Evolutionary conservation across 441 rosid genomes (phyloP), one percentile per base, ranked within the genome.

Genomic region (Populus tomentosa): DNA sequence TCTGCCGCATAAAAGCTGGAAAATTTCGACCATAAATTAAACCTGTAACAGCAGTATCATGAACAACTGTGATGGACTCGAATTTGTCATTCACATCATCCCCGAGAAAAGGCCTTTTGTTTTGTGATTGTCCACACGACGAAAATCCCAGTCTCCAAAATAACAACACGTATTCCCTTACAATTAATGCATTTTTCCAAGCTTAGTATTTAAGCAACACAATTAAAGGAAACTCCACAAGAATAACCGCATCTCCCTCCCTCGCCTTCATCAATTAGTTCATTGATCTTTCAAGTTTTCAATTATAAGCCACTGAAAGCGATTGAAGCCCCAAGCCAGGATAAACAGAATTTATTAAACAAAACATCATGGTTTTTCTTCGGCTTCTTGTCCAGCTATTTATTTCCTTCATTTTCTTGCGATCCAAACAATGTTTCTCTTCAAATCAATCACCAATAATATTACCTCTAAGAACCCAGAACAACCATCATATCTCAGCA

Each of bases 381-480:
- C 40, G 9, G 66, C 66, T 74, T 64, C 80, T 80, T 72, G 82
- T 79, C 65, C 77, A 1, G 28, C 38, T 84, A 59, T 1, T 84
- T 74, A 21, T 89, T 71, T 80, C 87, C 66, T 76, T 84, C 20
- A 23, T 85, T 83, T 66, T 80, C 82, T 75, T 59, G 70, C 83
- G 74, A 67, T 71, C 82, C 16, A 72, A 53, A 18, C 79, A 28
- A n/a, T 79, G 80, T 79, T 61, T 85, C 42, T 79, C 89, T 73
- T 69, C 79, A 4, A 79, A 79, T 16, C 89, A 87, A 79, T 38
- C 83, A 65, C 78, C 81, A 7, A 23, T 88, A 14, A 0, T 88
- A 40, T 77, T 92, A 14, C 79, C 97, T n/a, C 89, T 92, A 21
- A 89, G 78, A 83, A 86, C 86, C 28, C 82, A 83, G 10, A 61